These are phyloP conservation scores for Purpureocillium takamizusanense DNA, from an alignment of 2,329 filamentous ascomycete genomes.

Conservation along the genomic window DNA sequence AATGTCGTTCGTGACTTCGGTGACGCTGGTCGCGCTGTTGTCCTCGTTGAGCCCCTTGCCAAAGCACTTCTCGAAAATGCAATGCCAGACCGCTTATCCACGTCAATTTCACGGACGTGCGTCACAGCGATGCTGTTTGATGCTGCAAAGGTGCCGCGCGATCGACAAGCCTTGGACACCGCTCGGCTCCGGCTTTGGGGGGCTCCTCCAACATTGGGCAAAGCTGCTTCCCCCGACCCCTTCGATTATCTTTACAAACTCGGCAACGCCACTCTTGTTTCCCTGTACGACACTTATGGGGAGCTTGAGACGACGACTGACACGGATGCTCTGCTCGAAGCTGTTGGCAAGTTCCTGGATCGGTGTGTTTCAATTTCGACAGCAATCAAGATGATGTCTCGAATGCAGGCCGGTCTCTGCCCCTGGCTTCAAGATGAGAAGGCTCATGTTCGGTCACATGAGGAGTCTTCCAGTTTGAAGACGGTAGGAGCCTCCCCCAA, in stretches of 20 bases:
- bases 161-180: slow-evolving; percentile 54
- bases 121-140: slow-evolving; percentile 28
- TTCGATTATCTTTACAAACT: slow-evolving; percentile 59
- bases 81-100: slow-evolving; percentile 10
- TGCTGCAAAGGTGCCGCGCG: slow-evolving; percentile 45
- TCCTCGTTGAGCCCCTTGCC: slow-evolving; percentile 63
- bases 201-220: slow-evolving; percentile 15
- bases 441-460: slow-evolving; percentile 29
- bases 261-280: slow-evolving; percentile 21
- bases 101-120: slow-evolving; percentile 24
- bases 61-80: slow-evolving; percentile 36
- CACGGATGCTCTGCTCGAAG: slow-evolving; percentile 26
- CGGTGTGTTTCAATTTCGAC: slow-evolving; percentile 36
- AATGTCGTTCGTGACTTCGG: slow-evolving; percentile 56
- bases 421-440: slow-evolving; percentile 55
- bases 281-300: too few species aligned
- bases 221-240: slow-evolving; percentile 46
- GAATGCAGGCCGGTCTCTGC: slow-evolving; percentile 52
- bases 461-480: slow-evolving; percentile 28
- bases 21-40: slow-evolving; percentile 55
- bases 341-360: slow-evolving; percentile 42
- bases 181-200: slow-evolving; percentile 58
- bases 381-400: slow-evolving; percentile 45
- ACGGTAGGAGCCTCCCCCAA: slow-evolving; percentile 28
- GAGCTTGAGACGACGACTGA: too few species aligned